Evolutionary conservation across 768 basidiomycete genomes (phyloP).

Genomic region (Serendipita sp.): DNA sequence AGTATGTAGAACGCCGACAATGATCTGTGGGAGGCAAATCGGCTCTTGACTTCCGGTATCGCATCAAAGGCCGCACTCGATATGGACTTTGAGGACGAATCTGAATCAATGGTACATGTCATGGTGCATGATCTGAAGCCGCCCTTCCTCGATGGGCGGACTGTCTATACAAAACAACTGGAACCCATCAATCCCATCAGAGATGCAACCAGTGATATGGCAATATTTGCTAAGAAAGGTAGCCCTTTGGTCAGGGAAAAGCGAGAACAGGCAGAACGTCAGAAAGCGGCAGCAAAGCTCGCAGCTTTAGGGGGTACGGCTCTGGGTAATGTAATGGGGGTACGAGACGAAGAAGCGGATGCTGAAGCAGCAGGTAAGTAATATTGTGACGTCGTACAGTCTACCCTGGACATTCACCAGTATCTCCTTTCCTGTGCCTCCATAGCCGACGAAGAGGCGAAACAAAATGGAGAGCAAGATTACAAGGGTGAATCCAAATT

Average conservation of each 20-base stretch:
- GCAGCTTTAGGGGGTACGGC: slow-evolving; percentile 83
- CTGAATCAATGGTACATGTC: slow-evolving; percentile 91
- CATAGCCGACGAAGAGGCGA: slow-evolving; percentile 37
- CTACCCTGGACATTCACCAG: slow-evolving; percentile 53
- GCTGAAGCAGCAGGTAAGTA: slow-evolving; percentile 56
- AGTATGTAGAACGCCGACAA: slow-evolving; percentile 78
- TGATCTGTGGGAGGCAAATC: slow-evolving; percentile 96
- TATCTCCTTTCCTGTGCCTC: slow-evolving; percentile 22
- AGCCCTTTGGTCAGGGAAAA: slow-evolving; percentile 87
- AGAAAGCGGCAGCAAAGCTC: slow-evolving; percentile 90
- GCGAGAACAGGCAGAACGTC: slow-evolving; percentile 88
- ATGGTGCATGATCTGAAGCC: slow-evolving; percentile 96
- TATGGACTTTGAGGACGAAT: slow-evolving; percentile 91
- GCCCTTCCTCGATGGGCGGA: slow-evolving; percentile 92
- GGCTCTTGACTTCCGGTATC: slow-evolving; percentile 92
- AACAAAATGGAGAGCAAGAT: slow-evolving; percentile 30
- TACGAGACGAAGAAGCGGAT: slow-evolving; percentile 85
- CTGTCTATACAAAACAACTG: slow-evolving; percentile 89
- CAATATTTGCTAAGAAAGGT: slow-evolving; percentile 93
- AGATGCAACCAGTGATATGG: slow-evolving; percentile 88
- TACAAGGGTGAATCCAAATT: slow-evolving; percentile 96
- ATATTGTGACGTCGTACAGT: not conserved
- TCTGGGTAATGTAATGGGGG: slow-evolving; percentile 95
- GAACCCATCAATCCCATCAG: slow-evolving; percentile 95
- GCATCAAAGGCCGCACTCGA: slow-evolving; percentile 77